A percentile compares a stretch with the other conserved stretches of the same genome.
phyloP scores from a whole-genome alignment of 1,284 basidiomycete genomes.

The Macrocystidia cucumis region DNA sequence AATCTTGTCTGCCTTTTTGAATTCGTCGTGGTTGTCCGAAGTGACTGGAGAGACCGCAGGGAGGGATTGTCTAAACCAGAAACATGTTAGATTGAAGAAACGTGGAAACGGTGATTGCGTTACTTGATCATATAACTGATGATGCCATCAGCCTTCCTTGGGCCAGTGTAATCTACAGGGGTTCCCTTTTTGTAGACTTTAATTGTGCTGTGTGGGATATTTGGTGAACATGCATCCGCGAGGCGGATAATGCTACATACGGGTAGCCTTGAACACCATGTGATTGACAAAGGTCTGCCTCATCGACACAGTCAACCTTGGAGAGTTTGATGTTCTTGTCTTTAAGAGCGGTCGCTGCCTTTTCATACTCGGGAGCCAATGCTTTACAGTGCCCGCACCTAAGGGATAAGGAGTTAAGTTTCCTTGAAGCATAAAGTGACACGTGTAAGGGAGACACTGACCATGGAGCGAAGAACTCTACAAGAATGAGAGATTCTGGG shows the following conservation, averaged over 20 bases:
- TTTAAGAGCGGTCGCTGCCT: constrained; percentile 91
- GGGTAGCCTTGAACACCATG: constrained; percentile 91
- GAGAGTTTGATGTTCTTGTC: constrained; percentile 87
- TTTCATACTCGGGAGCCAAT: constrained; percentile 91
- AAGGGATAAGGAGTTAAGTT: neutral
- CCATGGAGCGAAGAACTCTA: constrained; percentile 97
- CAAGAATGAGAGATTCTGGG: constrained; percentile 74
- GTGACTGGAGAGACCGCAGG: constrained; percentile 90
- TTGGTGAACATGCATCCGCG: too few relatives aligned
- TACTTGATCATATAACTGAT: constrained; percentile 97
- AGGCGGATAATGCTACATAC: constrained; percentile 43
- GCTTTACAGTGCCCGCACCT: constrained; percentile 93
- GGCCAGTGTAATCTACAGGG: constrained; percentile 75
- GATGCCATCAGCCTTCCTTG: constrained; percentile 94
- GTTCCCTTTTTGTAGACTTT: constrained; percentile 91
- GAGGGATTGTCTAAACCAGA: constrained; percentile 70
- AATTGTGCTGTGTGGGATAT: constrained; percentile 44
- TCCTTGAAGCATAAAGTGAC: neutral
- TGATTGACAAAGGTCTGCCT: constrained; percentile 79
- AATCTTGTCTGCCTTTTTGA: constrained; percentile 86
- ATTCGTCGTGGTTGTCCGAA: constrained; percentile 72
- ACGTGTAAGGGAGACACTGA: constrained; percentile 30
- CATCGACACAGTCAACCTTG: constrained; percentile 93
- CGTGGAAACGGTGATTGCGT: constrained; percentile 19
- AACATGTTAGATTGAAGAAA: constrained; percentile 6